Conservation (phyloP, 2,329 filamentous ascomycete species). For the Thielaviopsis populi region DNA sequence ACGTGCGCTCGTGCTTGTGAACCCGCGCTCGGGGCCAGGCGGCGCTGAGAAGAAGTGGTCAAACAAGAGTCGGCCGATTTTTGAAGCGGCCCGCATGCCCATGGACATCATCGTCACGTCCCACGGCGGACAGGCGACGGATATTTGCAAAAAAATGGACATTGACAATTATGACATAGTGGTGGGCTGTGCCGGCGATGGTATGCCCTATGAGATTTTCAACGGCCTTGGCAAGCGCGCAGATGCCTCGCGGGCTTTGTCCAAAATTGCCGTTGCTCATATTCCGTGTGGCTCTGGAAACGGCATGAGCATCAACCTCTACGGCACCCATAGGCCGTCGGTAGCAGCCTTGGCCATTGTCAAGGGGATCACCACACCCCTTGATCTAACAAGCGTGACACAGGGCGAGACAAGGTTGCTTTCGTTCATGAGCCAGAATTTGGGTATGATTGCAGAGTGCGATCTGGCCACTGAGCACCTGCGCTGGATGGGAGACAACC, state of each 20-base stretch:
- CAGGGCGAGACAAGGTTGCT: conserved; percentile 60
- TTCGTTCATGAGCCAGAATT: conserved; percentile 79
- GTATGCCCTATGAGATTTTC: conserved; percentile 83
- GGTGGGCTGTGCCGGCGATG: conserved; percentile 82
- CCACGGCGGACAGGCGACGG: conserved; percentile 60
- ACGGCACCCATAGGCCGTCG: conserved; percentile 61
- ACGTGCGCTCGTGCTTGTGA: conserved; percentile 75
- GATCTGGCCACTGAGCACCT: conserved; percentile 83
- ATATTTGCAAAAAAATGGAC: conserved; percentile 61
- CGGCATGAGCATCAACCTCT: conserved; percentile 79
- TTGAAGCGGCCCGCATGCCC: conserved; percentile 64
- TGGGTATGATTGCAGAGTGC: conserved; percentile 79
- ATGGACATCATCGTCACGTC: conserved; percentile 60
- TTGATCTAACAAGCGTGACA: conserved; percentile 80
- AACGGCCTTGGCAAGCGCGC: conserved; percentile 70
- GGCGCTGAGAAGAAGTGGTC: conserved; percentile 58
- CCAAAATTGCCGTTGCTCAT: conserved; percentile 66
- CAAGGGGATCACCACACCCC: conserved; percentile 68
- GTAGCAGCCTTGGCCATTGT: conserved; percentile 69
- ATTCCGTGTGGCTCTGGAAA: conserved; percentile 91
- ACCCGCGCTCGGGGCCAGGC: conserved; percentile 80
- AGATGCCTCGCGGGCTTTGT: conserved; percentile 60
- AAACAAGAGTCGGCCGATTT: conserved; percentile 61
- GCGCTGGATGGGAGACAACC: conserved; percentile 77
- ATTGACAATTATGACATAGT: conserved; percentile 71